phyloP scores from a whole-genome alignment of 805 yeast genomes.

The Sporopachydermia lactativora region DNA sequence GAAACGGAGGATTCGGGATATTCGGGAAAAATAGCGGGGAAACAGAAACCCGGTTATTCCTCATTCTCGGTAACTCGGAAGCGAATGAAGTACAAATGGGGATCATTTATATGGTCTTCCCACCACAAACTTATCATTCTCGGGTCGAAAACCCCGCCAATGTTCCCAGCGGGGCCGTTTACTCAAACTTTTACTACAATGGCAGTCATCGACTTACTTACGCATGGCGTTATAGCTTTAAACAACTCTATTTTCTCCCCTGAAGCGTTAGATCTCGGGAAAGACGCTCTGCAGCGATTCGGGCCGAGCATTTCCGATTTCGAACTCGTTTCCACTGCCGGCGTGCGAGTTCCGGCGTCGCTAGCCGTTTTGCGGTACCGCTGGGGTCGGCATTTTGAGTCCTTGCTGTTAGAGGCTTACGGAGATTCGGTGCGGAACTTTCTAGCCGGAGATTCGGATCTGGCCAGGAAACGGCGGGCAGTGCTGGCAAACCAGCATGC shows the following conservation, averaged over 20 bases:
- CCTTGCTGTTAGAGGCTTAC: slow-evolving; percentile 1
- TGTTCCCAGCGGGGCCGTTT: neutral
- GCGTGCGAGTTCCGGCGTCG: slow-evolving; percentile 2
- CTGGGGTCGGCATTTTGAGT: slow-evolving; percentile 3
- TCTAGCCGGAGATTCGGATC: neutral
- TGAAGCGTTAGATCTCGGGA: slow-evolving; percentile 2
- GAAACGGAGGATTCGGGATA: slow-evolving; percentile 2
- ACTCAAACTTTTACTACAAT: neutral
- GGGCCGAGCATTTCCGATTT: neutral
- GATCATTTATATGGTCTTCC: slow-evolving; percentile 2
- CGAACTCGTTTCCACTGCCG: neutral
- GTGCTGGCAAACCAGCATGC: neutral
- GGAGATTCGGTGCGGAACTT: neutral
- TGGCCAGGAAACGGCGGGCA: neutral
- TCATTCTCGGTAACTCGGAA: too few species aligned
- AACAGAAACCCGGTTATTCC: neutral
- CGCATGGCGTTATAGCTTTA: neutral
- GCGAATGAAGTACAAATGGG: too few species aligned
- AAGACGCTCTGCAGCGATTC: neutral
- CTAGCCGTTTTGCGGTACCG: neutral
- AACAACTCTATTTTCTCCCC: neutral
- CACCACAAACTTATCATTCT: slow-evolving; percentile 1
- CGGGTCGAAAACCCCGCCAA: neutral
- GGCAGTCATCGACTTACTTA: slow-evolving; percentile 1
- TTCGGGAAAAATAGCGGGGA: neutral